phyloP scores from a whole-genome alignment of 805 yeast species.

The Nakazawaea peltata region DNA sequence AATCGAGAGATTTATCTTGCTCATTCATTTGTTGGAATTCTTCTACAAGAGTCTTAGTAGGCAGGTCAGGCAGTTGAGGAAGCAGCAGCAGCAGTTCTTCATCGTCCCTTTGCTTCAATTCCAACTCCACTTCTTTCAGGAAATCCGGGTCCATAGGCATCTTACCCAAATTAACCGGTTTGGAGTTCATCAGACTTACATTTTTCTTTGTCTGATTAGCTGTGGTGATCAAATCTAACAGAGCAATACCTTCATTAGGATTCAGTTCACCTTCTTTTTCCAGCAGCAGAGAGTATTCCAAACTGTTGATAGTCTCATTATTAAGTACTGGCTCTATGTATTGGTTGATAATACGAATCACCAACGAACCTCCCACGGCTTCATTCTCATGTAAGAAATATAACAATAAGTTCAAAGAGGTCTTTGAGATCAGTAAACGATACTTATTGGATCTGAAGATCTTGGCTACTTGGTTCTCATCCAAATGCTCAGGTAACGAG shows the following conservation, averaged over 20 bases:
- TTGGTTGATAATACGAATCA: slow-evolving; percentile 81
- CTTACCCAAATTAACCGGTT: slow-evolving; percentile 72
- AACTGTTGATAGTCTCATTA: slow-evolving; percentile 17
- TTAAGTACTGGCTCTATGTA: slow-evolving; percentile 51
- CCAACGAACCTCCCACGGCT: slow-evolving; percentile 81
- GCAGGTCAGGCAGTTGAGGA: slow-evolving; percentile 3
- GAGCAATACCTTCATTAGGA: slow-evolving; percentile 46
- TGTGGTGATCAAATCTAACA: slow-evolving; percentile 27
- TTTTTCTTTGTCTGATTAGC: slow-evolving; percentile 11
- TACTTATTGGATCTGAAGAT: slow-evolving; percentile 70
- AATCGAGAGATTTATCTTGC: slow-evolving; percentile 44
- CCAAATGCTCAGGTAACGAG: slow-evolving; percentile 70
- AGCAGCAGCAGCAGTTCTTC: slow-evolving; percentile 14
- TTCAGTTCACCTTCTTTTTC: slow-evolving; percentile 41
- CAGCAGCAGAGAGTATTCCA: slow-evolving; percentile 30
- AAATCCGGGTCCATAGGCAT: slow-evolving; percentile 84
- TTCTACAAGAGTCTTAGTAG: slow-evolving; percentile 42
- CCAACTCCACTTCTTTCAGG: slow-evolving; percentile 76
- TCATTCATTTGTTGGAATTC: slow-evolving; percentile 56
- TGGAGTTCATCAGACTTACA: slow-evolving; percentile 42
- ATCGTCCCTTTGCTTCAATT: slow-evolving; percentile 72
- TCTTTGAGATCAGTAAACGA: slow-evolving; percentile 66
- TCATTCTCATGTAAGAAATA: slow-evolving; percentile 90
- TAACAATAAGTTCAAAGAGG: slow-evolving; percentile 75
- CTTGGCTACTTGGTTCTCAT: slow-evolving; percentile 75